Percentiles rank a stretch among this genome's conserved stretches.
Evolutionary conservation across 1,139 yeast species (phyloP).

Genomic region (Suhomyces wounanorum): DNA sequence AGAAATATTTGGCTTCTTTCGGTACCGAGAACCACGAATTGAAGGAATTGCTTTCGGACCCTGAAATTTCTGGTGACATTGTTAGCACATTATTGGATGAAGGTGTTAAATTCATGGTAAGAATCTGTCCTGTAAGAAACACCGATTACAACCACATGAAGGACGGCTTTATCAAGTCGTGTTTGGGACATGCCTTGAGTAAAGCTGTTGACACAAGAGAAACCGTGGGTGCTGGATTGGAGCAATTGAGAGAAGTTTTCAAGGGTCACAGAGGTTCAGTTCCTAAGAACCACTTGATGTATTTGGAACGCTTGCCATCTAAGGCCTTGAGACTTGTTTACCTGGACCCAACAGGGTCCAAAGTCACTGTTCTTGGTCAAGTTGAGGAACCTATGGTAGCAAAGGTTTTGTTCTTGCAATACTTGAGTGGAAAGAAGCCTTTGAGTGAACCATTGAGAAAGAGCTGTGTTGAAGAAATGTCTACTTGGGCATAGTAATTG

Average conservation of each 20-base stretch:
- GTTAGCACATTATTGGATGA: conserved; percentile 57
- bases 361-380: conserved; percentile 43
- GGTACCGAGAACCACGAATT: conserved; percentile 17
- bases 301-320: conserved; percentile 45
- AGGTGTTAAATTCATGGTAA: conserved; percentile 64
- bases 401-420: conserved; percentile 58
- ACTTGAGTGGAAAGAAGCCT: conserved; percentile 63
- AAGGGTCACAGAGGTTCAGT: conserved; percentile 56
- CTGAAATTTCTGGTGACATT: conserved; percentile 46
- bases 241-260: conserved; percentile 55
- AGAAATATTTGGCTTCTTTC: conserved; percentile 9
- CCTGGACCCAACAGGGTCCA: conserved; percentile 30
- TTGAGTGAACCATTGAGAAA: conserved; percentile 41
- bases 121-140: conserved; percentile 83
- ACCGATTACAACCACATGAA: conserved; percentile 87
- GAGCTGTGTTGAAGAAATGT: conserved; percentile 36
- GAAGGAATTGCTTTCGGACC: conserved; percentile 27
- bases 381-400: conserved; percentile 53
- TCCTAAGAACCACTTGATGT: conserved; percentile 62
- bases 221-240: conserved; percentile 52
- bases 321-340: conserved; percentile 53
- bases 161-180: conserved; percentile 85
- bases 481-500: conserved; percentile 6
- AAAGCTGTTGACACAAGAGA: conserved; percentile 31
- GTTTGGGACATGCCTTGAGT: conserved; percentile 56